Evolutionary conservation across 495 filamentous ascomycete species (phyloP).

Genomic region (Penicillium macrosclerotiorum): DNA sequence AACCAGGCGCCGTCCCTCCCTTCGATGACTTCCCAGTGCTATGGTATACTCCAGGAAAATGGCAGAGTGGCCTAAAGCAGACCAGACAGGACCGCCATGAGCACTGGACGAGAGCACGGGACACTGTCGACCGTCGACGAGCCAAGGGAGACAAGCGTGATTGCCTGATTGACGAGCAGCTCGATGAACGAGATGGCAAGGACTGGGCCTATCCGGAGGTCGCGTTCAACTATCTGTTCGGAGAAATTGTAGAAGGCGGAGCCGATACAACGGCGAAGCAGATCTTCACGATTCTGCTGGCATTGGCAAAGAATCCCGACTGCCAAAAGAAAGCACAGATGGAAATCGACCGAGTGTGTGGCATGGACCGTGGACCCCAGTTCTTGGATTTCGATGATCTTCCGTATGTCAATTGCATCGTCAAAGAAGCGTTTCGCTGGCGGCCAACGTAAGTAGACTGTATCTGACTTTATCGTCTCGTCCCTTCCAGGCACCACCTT

Average conservation of each 20-base stretch:
- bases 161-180: too few species aligned
- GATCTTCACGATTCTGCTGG: constrained; percentile 6
- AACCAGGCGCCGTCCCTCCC: constrained; percentile 45
- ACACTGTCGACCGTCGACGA: too few species aligned
- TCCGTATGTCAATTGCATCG: constrained; percentile 37
- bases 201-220: too few species aligned
- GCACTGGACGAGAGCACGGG: constrained; percentile 36
- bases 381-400: constrained; percentile 31
- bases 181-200: too few species aligned
- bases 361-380: constrained; percentile 22
- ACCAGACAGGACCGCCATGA: constrained; percentile 32
- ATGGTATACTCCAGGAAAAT: constrained; percentile 37
- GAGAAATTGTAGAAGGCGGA: constrained; percentile 41
- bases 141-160: too few species aligned
- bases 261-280: constrained; percentile 38
- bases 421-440: constrained; percentile 40
- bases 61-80: constrained; percentile 36
- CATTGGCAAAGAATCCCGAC: neutral
- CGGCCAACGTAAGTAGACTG: too few species aligned
- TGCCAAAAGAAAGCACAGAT: constrained; percentile 17
- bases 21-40: constrained; percentile 47
- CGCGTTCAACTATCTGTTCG: constrained; percentile 38
- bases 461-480: too few species aligned
- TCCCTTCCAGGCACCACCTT: too few species aligned
- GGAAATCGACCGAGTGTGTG: constrained; percentile 22